Percentiles rank a stretch among this genome's conserved stretches.
These are phyloP conservation scores for Spinacia oleracea DNA, from an alignment of 179 eudicot species.

Conservation along the genomic window DNA sequence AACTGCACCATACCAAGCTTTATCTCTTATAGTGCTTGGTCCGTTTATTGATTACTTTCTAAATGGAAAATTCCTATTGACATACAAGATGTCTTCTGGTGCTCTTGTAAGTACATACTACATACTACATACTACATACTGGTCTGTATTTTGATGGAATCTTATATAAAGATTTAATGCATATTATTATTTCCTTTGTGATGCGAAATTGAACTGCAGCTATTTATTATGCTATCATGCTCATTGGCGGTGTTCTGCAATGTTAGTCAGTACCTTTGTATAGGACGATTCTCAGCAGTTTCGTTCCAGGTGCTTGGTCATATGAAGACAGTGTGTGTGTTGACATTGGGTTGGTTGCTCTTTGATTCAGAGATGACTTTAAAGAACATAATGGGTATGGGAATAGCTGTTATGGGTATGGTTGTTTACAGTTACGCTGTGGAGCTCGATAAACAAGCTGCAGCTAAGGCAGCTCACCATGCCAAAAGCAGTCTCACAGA, in stretches of 20 bases:
- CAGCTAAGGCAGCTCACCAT: conserved; percentile 31
- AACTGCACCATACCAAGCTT: conserved; percentile 78
- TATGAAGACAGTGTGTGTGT: conserved; percentile 60
- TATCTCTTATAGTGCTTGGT: conserved; percentile 65
- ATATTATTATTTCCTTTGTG: not conserved
- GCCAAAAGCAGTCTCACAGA: conserved; percentile 47
- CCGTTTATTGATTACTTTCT: conserved; percentile 67
- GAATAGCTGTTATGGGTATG: conserved; percentile 52
- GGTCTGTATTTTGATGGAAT: not conserved
- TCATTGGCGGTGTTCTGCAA: conserved; percentile 62
- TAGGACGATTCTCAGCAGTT: conserved; percentile 60
- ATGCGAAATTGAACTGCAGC: conserved; percentile 28
- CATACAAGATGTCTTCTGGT: conserved; percentile 50
- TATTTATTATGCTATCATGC: conserved; percentile 50
- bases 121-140: too few species aligned
- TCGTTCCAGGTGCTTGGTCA: conserved; percentile 65
- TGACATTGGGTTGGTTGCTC: conserved; percentile 52
- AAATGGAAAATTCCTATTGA: conserved; percentile 41
- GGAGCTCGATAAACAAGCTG: conserved; percentile 45
- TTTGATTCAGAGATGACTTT: conserved; percentile 56
- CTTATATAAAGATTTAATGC: not conserved
- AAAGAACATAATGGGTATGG: conserved; percentile 58
- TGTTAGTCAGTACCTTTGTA: conserved; percentile 59
- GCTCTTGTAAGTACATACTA: conserved; percentile 30
- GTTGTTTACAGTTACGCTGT: conserved; percentile 60